Base-by-base conservation (phyloP, 306 rosid genomes). In the Quercus wislizeni region DNA sequence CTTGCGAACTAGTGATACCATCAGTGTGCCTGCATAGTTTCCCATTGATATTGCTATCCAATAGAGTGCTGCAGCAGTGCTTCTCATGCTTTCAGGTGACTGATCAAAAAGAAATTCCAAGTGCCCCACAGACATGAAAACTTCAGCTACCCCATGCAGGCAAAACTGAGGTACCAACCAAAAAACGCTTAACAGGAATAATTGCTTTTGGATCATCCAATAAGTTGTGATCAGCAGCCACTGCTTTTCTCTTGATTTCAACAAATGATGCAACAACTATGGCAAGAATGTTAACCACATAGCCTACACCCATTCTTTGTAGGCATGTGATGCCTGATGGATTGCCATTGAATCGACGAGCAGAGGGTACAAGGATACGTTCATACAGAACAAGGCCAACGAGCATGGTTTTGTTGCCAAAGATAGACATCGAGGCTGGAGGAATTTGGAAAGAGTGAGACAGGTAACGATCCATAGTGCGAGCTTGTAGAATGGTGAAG, bases 251-350 rank as follows among this genome's bases (percentile, higher is more conserved):
- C 38, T 79, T 87, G 27, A 85, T 89, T 75, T 94, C 96, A 3
- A 90, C 80, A 0, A 85, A 0, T 4, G 91, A 91, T 21, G 96
- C 75, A n/a, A 90, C 85, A 2, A 91, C 1, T 1, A 94, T 86
- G 78, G 91, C 86, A 51, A 90, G 1, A 30, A 92, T 90, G 86
- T 83, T 89, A 38, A 92, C 28, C 19, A 78, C 73, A 19, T 87
- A 84, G 1, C 98, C 96, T 52, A 92, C 76, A 20, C 96, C 98
- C 94, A 94, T 94, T 72, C 98, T 87, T 49, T 94, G 97, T 0
- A 94, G 82, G 84, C 87, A 84, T 15, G 97, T 86, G 82, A 94
- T 86, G 68, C 97, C 97, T 6, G 91, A 56, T 21, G 94, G 91
- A 64, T 88, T 92, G 17, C 62, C 18, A 0, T 96, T 91, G 85